These are phyloP conservation scores for Neurospora sp. DNA, from an alignment of 495 filamentous ascomycete species.

Conservation along the genomic window DNA sequence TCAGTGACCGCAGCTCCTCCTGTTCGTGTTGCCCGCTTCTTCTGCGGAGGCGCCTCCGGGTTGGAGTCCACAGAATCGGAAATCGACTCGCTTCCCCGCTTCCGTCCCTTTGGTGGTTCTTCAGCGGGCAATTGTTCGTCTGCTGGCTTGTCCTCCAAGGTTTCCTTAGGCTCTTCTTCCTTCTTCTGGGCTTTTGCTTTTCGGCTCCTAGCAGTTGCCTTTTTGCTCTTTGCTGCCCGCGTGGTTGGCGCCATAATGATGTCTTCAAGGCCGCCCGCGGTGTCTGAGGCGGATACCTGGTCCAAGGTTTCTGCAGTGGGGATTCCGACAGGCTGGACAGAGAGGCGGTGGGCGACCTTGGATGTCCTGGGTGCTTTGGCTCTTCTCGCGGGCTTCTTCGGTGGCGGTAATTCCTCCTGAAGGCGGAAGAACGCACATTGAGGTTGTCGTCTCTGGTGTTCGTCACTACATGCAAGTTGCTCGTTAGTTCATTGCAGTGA, in stretches of 20 bases:
- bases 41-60: slow-evolving; percentile 47
- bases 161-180: slow-evolving; percentile 42
- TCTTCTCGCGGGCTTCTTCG: slow-evolving; percentile 38
- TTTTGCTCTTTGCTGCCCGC: slow-evolving; percentile 33
- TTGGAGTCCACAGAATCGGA: slow-evolving; percentile 31
- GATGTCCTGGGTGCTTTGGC: slow-evolving; percentile 49
- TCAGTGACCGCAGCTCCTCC: slow-evolving; percentile 24
- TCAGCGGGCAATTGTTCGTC: slow-evolving; percentile 29
- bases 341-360: slow-evolving; percentile 56
- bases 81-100: slow-evolving; percentile 54
- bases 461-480: slow-evolving; percentile 47
- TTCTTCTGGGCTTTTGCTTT: slow-evolving; percentile 48
- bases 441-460: slow-evolving; percentile 70
- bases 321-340: slow-evolving; percentile 56
- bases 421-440: slow-evolving; percentile 73
- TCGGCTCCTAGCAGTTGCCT: slow-evolving; percentile 26
- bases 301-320: slow-evolving; percentile 40
- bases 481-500: slow-evolving; percentile 12
- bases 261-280: slow-evolving; percentile 51
- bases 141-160: slow-evolving; percentile 30
- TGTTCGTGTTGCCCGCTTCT: slow-evolving; percentile 53
- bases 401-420: slow-evolving; percentile 30
- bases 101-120: slow-evolving; percentile 47
- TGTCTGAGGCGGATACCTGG: slow-evolving; percentile 39
- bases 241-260: slow-evolving; percentile 54